Percentiles rank a stretch among this genome's conserved stretches.
Conservation (phyloP, 106 monocot genomes). For the Dendrobium huoshanense region DNA sequence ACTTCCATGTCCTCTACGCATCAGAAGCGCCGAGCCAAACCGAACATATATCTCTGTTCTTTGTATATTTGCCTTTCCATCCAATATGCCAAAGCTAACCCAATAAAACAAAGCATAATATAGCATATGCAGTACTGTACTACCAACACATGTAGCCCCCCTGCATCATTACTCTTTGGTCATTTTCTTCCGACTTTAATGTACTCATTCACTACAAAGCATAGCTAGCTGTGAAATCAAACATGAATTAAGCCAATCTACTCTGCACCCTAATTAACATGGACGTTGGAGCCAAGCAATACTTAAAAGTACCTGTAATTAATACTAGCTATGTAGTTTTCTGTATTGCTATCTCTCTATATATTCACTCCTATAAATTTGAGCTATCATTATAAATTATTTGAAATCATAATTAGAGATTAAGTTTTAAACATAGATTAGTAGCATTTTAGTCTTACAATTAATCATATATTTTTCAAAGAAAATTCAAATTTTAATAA, state of each 20-base stretch:
- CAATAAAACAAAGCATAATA: neutral
- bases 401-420: too few species aligned
- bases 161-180: neutral
- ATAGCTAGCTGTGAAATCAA: neutral
- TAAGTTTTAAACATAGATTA: too few species aligned
- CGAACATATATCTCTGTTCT: neutral
- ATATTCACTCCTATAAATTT: too few species aligned
- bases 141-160: neutral
- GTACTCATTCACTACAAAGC: neutral
- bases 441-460: too few species aligned
- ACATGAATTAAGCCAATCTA: neutral
- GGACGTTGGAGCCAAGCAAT: neutral
- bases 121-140: neutral
- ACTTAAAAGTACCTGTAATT: neutral
- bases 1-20: neutral
- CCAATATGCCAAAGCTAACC: neutral
- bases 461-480: too few species aligned
- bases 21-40: neutral
- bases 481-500: too few species aligned
- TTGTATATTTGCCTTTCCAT: neutral
- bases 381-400: too few species aligned
- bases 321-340: neutral
- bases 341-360: too few species aligned
- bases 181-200: neutral
- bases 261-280: constrained; percentile 1